These are phyloP conservation scores for Monilinia aucupariae DNA, from an alignment of 2,329 filamentous ascomycete genomes.

Conservation along the genomic window DNA sequence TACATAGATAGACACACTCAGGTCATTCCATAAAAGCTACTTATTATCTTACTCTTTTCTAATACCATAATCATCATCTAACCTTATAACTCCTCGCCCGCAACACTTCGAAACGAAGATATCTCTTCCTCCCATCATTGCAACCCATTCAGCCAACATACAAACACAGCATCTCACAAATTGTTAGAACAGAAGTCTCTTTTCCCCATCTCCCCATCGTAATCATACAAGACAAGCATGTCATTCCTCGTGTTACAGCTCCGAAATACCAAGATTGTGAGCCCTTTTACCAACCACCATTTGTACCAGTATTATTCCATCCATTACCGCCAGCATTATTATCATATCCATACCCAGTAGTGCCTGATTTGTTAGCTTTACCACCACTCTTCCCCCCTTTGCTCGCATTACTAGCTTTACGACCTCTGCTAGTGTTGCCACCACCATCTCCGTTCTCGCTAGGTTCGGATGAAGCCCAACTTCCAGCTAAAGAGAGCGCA, in stretches of 20 bases:
- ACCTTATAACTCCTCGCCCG: not conserved
- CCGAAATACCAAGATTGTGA: not conserved
- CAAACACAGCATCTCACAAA: not conserved
- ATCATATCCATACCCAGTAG: not conserved
- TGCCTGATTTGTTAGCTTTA: not conserved
- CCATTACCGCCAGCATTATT: not conserved
- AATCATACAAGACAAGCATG: not conserved
- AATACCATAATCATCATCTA: not conserved
- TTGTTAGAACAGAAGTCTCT: not conserved
- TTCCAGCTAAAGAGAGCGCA: constrained; percentile 9
- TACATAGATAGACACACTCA: no score
- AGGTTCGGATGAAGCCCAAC: not conserved
- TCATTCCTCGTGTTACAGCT: not conserved
- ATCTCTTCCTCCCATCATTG: not conserved
- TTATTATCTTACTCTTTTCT: not conserved
- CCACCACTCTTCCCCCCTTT: not conserved
- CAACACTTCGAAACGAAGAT: not conserved
- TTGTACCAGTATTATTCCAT: not conserved
- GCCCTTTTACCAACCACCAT: not conserved
- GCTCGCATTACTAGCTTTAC: not conserved
- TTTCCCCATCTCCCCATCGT: not conserved
- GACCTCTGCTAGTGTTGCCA: not conserved
- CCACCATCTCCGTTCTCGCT: not conserved
- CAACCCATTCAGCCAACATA: not conserved
- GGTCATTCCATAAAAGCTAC: no score